Base-by-base conservation (phyloP, 495 filamentous ascomycete genomes). In the Penicillium samsonianum region DNA sequence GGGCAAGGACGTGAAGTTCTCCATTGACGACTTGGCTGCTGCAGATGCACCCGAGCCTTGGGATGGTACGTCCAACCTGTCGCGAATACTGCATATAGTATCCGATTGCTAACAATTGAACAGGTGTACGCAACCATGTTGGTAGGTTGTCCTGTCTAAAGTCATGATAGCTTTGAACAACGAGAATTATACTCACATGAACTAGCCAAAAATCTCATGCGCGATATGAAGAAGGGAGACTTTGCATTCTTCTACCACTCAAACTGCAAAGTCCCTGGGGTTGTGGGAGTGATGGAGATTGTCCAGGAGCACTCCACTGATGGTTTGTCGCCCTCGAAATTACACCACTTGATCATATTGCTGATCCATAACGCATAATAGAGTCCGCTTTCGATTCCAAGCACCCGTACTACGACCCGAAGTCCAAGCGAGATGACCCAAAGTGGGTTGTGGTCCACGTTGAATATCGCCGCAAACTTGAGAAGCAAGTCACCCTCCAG, bases 191-290 rank as follows among this genome's bases (percentile, higher is more conserved):
- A 26, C 62, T 71, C 33, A 76, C 55, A 60, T 12, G 14, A 11
- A 49, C 55, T 65, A 76, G 91, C 92, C 82, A 89, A 37, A 38
- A 96, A 96, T 67, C 90, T 96, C 68, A 85, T 98, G 68, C 84
- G 87, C 2, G 80, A 85, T 5, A 98, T 98, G 94, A 90, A 89
- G 70, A 83, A 86, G 61, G 93, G 94, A 40, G 94, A 98, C 60
- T 76, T 89, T 42, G 92, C 91, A 35, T 96, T 98, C 75, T 97
- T 98, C 77, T 98, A 98, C 69, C 93, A 96, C 75, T 93, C 89
- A n/a, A 95, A 92, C 67, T 92, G 89, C 76, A 96, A 94, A 72
- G 81, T 85, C 30, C 92, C 94, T 0, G 93, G 91, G 3, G 89
- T 98, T 49, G 92, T 87, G 5, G 94, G 94, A n/a, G 83, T 88